Evolutionary conservation across 495 filamentous ascomycete species (phyloP).

Genomic region (Cudoniella acicularis): DNA sequence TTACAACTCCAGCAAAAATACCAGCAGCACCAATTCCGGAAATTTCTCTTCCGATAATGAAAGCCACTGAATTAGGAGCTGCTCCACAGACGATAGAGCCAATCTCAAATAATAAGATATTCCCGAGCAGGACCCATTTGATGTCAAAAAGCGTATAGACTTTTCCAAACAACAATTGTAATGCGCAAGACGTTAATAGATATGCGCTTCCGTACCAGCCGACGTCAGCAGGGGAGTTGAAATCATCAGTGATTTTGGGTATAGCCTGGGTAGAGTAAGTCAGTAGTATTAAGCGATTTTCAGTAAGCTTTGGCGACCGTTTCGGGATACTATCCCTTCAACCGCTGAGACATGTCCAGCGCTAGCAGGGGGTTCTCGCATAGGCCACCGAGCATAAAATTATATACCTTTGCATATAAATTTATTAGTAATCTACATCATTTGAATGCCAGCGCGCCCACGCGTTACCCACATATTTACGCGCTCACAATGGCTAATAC

Average conservation of each 20-base stretch:
- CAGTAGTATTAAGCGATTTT: too few species aligned
- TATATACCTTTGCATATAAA: too few species aligned
- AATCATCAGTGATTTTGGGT: conserved; percentile 44
- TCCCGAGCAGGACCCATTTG: conserved; percentile 38
- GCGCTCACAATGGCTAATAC: too few species aligned
- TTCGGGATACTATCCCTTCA: too few species aligned
- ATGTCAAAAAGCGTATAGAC: conserved; percentile 42
- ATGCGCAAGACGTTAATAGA: conserved; percentile 41
- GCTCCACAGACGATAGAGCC: conserved; percentile 55
- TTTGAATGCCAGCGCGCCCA: too few species aligned
- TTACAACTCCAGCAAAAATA: conserved; percentile 35
- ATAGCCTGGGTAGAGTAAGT: too few species aligned
- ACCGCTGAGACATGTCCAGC: too few species aligned
- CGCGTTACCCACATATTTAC: too few species aligned
- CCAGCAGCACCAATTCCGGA: conserved; percentile 47
- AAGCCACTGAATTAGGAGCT: conserved; percentile 44
- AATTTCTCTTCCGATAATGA: conserved; percentile 56
- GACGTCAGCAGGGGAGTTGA: conserved; percentile 42
- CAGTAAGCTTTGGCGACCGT: too few species aligned
- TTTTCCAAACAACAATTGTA: conserved; percentile 43
- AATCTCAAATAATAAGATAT: conserved; percentile 43
- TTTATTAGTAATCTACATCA: too few species aligned
- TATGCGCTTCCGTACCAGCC: conserved; percentile 54
- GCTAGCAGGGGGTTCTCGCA: too few species aligned
- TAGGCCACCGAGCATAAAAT: too few species aligned